Base-by-base conservation (phyloP, 148 eudicot genomes). In the Spergularia marina region DNA sequence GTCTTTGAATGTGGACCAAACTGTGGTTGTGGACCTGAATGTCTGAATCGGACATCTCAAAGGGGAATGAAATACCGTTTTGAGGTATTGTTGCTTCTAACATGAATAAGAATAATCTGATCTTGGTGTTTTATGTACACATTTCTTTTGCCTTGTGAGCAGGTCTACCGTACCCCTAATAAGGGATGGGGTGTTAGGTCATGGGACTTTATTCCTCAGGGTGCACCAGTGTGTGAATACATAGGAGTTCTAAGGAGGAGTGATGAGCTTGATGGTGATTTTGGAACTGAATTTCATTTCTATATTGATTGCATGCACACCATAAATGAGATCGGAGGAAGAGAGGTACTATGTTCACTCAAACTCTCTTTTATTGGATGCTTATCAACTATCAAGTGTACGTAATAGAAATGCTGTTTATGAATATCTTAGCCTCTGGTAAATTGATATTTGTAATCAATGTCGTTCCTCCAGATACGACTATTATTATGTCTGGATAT, bases 161-260 rank as follows among this genome's bases (percentile, higher is more conserved):
- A 82, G 85, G 79, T 82, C 15, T 82, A 74, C 47, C 82, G 79
- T 65, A 92, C 97, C 15, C 87, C 91, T 16, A 77, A 86, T 16
- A 92, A 89, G 73, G 97, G 97, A 5, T 92, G 97, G 97, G 95
- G 85, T 72, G 97, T 92, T n/a, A 77, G 97, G 76, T 92, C 97
- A 4, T 85, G 93, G 91, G 97, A 90, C 63, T 85, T 65, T 55
- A 92, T 90, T 51, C 97, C 95, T 71, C 78, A 91, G 57, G 97
- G 95, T 18, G 90, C 95, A 1, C 91, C 90, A 13, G 76, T 92
- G 0, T 89, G 92, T 61, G 97, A 92, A 53, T 92, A 92, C 56
- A 82, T 84, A 11, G 97, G 95, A 15, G 67, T 82, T 18, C 74
- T 92, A n/a, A 92, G 80, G 82, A 88, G 75, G 74, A 84, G 88